phyloP scores from a whole-genome alignment of 805 yeast genomes.

The Ogataea neopini region DNA sequence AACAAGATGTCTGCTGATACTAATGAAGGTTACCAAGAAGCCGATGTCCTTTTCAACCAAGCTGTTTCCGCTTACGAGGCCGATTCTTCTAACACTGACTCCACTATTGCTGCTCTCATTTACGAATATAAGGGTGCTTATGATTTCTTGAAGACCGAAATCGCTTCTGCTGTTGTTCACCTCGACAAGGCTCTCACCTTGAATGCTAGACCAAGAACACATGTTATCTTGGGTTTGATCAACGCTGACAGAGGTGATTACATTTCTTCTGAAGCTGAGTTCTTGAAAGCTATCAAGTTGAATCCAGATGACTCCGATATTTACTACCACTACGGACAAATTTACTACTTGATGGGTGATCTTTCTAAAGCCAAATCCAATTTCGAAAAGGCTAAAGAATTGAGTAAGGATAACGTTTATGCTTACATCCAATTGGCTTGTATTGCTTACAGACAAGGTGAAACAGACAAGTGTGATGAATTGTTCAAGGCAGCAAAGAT shows the following conservation, averaged over 20 bases:
- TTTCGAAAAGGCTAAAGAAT: slow-evolving; percentile 73
- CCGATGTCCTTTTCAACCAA: slow-evolving; percentile 57
- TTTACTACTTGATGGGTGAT: slow-evolving; percentile 77
- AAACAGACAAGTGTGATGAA: slow-evolving; percentile 58
- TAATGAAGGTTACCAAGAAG: slow-evolving; percentile 60
- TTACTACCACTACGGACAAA: slow-evolving; percentile 93
- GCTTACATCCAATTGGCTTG: slow-evolving; percentile 93
- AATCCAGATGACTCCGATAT: slow-evolving; percentile 77
- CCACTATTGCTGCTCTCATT: slow-evolving; percentile 62
- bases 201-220: slow-evolving; percentile 77
- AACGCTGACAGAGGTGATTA: slow-evolving; percentile 75
- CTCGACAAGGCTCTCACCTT: slow-evolving; percentile 65
- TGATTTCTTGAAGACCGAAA: slow-evolving; percentile 76
- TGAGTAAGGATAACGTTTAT: slow-evolving; percentile 74
- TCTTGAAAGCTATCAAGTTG: slow-evolving; percentile 66
- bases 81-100: slow-evolving; percentile 38
- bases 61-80: slow-evolving; percentile 48
- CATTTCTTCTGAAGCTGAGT: slow-evolving; percentile 61
- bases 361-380: slow-evolving; percentile 69
- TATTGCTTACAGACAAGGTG: slow-evolving; percentile 78
- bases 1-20: slow-evolving; percentile 48
- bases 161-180: slow-evolving; percentile 60
- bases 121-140: slow-evolving; percentile 83
- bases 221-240: slow-evolving; percentile 78
- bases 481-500: slow-evolving; percentile 65